These are phyloP conservation scores for Solanum corneliomulleri DNA, from an alignment of 257 asterid species.

Conservation along the genomic window DNA sequence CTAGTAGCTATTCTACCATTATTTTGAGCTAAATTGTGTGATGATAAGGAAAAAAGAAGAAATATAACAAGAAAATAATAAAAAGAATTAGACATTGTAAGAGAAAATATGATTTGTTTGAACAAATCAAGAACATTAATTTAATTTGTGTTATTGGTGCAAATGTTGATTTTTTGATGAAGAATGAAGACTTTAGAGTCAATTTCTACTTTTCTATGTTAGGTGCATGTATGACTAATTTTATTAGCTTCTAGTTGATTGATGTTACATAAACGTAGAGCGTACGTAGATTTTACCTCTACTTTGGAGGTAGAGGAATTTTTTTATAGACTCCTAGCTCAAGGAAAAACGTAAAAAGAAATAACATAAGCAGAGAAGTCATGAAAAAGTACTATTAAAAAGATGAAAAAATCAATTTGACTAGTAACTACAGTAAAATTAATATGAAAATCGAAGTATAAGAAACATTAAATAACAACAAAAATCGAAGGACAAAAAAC, in stretches of 20 bases:
- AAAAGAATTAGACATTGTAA: neutral
- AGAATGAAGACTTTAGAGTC: neutral
- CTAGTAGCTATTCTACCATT: slow-evolving; percentile 10
- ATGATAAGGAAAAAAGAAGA: slow-evolving; percentile 3
- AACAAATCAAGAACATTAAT: neutral
- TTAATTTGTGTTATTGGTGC: neutral
- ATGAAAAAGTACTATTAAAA: neutral
- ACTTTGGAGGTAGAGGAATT: neutral
- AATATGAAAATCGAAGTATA: neutral
- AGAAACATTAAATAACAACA: neutral
- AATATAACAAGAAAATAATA: neutral
- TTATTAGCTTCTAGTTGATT: no score
- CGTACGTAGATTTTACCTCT: neutral
- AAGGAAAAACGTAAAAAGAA: neutral
- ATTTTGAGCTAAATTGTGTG: slow-evolving; percentile 14
- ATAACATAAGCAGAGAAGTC: neutral
- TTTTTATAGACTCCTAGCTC: neutral
- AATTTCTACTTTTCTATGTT: neutral
- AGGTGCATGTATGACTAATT: neutral
- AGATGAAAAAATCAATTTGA: neutral
- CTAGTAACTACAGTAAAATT: neutral
- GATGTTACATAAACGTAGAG: neutral
- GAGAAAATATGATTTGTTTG: neutral
- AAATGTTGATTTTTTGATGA: neutral
- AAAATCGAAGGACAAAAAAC: neutral